Evolutionary conservation across 179 eudicot species (phyloP).

Genomic region (Drosera spatulata): DNA sequence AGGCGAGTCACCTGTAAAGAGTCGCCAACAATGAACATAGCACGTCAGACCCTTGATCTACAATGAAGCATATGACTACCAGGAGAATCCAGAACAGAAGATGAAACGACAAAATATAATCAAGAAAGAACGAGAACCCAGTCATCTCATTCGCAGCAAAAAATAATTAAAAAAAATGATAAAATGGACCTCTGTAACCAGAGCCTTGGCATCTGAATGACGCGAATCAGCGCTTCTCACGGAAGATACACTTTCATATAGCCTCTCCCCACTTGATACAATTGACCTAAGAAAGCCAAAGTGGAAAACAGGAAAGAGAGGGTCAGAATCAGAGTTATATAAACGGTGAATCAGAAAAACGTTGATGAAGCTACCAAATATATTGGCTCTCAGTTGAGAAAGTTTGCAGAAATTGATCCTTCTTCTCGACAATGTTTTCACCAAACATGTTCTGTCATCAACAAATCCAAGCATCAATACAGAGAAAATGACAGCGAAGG

Average conservation of each 20-base stretch:
- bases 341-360: not conserved
- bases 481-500: slow-evolving; percentile 5
- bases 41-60: not conserved
- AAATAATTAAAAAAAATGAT: not conserved
- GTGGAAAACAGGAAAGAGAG: not conserved
- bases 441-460: slow-evolving; percentile 71
- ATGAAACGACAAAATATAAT: too few relatives aligned
- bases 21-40: slow-evolving; percentile 2
- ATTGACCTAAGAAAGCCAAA: slow-evolving; percentile 33
- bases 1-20: slow-evolving; percentile 67
- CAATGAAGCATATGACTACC: not conserved
- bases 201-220: slow-evolving; percentile 19
- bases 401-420: slow-evolving; percentile 61
- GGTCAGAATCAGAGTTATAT: not conserved
- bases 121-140: too few relatives aligned
- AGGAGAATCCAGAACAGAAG: too few relatives aligned
- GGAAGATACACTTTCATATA: slow-evolving; percentile 22
- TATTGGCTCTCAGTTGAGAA: slow-evolving; percentile 49
- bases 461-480: slow-evolving; percentile 4
- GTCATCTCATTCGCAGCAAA: too few relatives aligned
- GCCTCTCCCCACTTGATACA: slow-evolving; percentile 46
- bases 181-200: slow-evolving; percentile 43
- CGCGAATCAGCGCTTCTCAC: slow-evolving; percentile 14
- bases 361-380: slow-evolving; percentile 40
- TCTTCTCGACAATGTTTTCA: slow-evolving; percentile 67